Conservation (phyloP, 805 yeast genomes). For the Zygosaccharomyces kombuchaensis region DNA sequence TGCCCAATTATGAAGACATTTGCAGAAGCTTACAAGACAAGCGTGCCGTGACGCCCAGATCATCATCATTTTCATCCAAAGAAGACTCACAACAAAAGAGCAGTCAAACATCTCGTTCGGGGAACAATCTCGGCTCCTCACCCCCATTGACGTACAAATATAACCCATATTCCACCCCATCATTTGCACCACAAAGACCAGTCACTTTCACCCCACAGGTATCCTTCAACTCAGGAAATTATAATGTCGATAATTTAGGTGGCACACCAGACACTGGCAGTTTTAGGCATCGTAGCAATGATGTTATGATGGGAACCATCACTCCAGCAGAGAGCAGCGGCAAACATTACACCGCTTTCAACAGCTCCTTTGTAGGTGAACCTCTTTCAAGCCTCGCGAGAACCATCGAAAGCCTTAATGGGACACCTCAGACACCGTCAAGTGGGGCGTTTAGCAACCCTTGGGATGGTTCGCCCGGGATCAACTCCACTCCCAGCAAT, state of each 20-base stretch:
- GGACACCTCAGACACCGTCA: constrained; percentile 20
- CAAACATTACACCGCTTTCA: not conserved
- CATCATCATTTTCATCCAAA: not conserved
- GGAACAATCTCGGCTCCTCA: constrained; percentile 1
- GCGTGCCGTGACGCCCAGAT: not conserved
- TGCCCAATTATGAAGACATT: constrained; percentile 16
- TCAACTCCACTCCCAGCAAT: constrained; percentile 10
- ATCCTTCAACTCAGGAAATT: not conserved
- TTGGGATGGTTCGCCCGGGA: constrained; percentile 21
- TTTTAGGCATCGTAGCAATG: not conserved
- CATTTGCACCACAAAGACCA: constrained; percentile 21
- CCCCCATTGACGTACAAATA: constrained; percentile 14
- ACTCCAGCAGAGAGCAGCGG: not conserved
- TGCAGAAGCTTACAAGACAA: not conserved
- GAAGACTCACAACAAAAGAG: constrained; percentile 1
- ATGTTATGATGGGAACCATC: not conserved
- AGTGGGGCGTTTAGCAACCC: constrained; percentile 12
- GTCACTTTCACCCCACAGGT: not conserved
- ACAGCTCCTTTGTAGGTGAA: not conserved
- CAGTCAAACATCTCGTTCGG: not conserved
- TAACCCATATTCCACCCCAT: constrained; percentile 25
- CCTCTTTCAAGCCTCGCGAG: constrained; percentile 2
- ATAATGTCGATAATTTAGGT: not conserved
- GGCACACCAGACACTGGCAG: constrained; percentile 1
- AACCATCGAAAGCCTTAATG: constrained; percentile 1